Conservation (phyloP, 371 early-diverging fungal genomes). For the Parasitella parasitica region DNA sequence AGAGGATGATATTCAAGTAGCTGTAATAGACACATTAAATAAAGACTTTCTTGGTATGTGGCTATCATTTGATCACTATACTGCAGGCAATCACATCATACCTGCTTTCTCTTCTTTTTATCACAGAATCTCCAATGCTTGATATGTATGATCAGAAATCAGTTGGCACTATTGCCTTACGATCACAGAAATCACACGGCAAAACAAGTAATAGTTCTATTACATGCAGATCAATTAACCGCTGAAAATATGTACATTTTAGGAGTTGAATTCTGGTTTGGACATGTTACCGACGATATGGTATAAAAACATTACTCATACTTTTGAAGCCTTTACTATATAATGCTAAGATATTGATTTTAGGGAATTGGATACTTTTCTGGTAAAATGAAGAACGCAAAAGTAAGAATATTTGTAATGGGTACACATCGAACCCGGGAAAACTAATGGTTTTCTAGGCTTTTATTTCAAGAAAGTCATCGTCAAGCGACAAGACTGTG, state of each 20-base stretch:
- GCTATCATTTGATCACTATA: background rate
- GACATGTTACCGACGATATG: slow-evolving; percentile 61
- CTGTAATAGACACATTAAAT: slow-evolving; percentile 24
- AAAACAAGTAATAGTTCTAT: slow-evolving; percentile 13
- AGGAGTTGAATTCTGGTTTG: slow-evolving; percentile 57
- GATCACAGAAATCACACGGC: slow-evolving; percentile 19
- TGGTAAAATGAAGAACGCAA: slow-evolving; percentile 23
- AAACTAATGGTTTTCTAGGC: slow-evolving; percentile 24
- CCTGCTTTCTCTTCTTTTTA: background rate
- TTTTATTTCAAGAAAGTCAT: slow-evolving; percentile 32
- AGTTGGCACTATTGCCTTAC: slow-evolving; percentile 49
- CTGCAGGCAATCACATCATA: background rate
- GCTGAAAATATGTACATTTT: no score
- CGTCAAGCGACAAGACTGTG: background rate
- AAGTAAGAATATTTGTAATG: slow-evolving; percentile 28
- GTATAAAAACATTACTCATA: slow-evolving; percentile 18
- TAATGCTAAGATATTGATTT: no score
- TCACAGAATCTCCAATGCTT: slow-evolving; percentile 40
- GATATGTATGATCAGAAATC: slow-evolving; percentile 39
- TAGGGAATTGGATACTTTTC: slow-evolving; percentile 59
- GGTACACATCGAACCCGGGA: no score
- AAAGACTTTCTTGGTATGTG: slow-evolving; percentile 41
- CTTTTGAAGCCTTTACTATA: background rate
- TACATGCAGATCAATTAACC: no score
- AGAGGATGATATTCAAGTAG: slow-evolving; percentile 34